phyloP scores from a whole-genome alignment of 2,329 filamentous ascomycete genomes.

The Diaporthe citriasiana region DNA sequence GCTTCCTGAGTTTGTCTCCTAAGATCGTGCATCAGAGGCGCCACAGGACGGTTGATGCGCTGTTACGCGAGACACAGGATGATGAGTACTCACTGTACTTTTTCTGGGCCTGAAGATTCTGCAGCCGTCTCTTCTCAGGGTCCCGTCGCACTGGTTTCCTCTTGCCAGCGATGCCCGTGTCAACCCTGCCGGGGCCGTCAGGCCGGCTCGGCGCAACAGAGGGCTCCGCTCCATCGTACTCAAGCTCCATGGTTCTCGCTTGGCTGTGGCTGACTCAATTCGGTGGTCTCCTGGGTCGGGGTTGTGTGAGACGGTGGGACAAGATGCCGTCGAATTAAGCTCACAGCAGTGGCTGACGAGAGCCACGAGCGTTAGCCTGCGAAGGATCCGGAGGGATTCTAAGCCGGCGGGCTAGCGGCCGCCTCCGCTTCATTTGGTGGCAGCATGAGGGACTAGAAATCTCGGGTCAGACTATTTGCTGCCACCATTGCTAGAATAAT shows the following conservation, averaged over 20 bases:
- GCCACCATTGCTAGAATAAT: too few relatives aligned
- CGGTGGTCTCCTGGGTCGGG: neutral
- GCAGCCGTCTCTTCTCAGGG: conserved; percentile 46
- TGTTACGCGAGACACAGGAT: neutral
- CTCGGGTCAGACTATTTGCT: neutral
- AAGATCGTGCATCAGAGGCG: neutral
- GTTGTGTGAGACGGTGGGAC: neutral
- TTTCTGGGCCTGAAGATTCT: conserved; percentile 47
- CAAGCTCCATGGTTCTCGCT: conserved; percentile 1
- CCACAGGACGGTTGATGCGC: rapidly evolving
- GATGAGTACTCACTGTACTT: conserved; percentile 45
- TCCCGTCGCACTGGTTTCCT: conserved; percentile 43
- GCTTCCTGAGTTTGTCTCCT: conserved; percentile 45
- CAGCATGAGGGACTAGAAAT: neutral
- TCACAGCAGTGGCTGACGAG: conserved; percentile 35
- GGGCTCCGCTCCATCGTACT: neutral
- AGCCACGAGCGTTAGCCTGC: conserved; percentile 13
- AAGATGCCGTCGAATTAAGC: conserved; percentile 28
- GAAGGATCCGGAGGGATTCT: conserved; percentile 3
- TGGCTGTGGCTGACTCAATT: conserved; percentile 5
- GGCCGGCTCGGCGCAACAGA: neutral
- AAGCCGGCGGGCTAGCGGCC: conserved; percentile 10
- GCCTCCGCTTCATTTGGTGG: neutral
- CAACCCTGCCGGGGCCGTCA: neutral
- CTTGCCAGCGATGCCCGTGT: conserved; percentile 16